Evolutionary conservation across 192 early-diverging fungal species (phyloP).

Genomic region (Rhizophagus sp.): DNA sequence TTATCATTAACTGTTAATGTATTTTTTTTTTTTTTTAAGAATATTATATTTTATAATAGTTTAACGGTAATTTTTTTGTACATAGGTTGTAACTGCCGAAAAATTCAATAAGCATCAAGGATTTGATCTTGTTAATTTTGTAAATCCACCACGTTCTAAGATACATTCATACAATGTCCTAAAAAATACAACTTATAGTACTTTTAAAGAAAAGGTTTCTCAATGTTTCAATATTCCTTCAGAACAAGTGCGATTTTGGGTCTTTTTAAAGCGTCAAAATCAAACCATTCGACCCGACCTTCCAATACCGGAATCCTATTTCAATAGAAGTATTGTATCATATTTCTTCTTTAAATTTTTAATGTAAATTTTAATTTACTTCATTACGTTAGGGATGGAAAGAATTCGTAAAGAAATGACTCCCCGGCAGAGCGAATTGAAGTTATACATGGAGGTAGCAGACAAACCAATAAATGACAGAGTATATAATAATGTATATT

Average conservation of each 20-base stretch:
- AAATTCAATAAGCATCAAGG: constrained; percentile 72
- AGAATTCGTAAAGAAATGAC: constrained; percentile 36
- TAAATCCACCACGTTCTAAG: neutral
- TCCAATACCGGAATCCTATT: constrained; percentile 56
- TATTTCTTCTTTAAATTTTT: constrained; percentile 8
- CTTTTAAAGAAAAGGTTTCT: constrained; percentile 57
- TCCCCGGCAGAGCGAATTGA: constrained; percentile 37
- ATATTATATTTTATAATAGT: too few relatives aligned
- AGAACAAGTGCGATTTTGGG: constrained; percentile 79
- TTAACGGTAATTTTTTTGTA: too few relatives aligned
- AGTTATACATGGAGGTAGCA: constrained; percentile 41
- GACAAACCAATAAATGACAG: constrained; percentile 36
- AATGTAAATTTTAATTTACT: neutral
- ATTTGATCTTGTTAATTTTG: constrained; percentile 84
- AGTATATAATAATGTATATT: constrained; percentile 23
- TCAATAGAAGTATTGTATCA: constrained; percentile 46
- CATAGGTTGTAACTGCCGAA: constrained; percentile 61
- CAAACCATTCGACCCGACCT: constrained; percentile 84
- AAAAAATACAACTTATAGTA: constrained; percentile 56
- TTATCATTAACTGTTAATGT: too few relatives aligned
- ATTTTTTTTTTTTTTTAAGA: too few relatives aligned
- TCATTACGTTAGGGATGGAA: constrained; percentile 38
- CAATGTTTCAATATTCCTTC: constrained; percentile 43
- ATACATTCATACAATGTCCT: constrained; percentile 44
- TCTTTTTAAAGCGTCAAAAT: constrained; percentile 86